phyloP scores from a whole-genome alignment of 768 basidiomycete genomes.

The Porpolomopsis calyptriformis region DNA sequence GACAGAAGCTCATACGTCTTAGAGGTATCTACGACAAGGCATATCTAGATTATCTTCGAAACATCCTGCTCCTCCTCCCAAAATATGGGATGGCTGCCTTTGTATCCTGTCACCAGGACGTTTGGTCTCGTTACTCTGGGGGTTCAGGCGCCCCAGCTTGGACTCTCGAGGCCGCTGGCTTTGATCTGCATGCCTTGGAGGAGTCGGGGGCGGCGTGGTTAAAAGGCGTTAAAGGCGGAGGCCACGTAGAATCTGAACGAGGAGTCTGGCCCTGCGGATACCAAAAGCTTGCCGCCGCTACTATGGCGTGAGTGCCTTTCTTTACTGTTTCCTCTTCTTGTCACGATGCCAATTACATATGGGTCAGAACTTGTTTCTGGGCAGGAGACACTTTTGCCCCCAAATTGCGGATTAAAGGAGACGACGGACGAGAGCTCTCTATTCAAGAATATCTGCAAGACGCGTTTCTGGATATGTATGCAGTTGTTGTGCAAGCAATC shows the following conservation, averaged over 20 bases:
- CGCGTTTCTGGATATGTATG: constrained; percentile 71
- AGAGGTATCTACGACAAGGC: constrained; percentile 79
- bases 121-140: constrained; percentile 91
- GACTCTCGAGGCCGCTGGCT: constrained; percentile 81
- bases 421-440: constrained; percentile 40
- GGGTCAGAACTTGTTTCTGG: constrained; percentile 82
- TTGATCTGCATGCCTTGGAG: constrained; percentile 72
- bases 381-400: constrained; percentile 82
- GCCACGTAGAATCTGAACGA: constrained; percentile 64
- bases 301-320: constrained; percentile 65
- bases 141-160: constrained; percentile 96
- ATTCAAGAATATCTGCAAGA: constrained; percentile 79
- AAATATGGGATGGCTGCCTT: constrained; percentile 65
- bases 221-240: constrained; percentile 64
- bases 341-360: constrained; percentile 1
- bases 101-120: constrained; percentile 84
- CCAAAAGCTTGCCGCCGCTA: constrained; percentile 84
- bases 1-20: neutral
- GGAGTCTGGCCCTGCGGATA: constrained; percentile 93
- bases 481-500: constrained; percentile 52
- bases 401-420: constrained; percentile 46
- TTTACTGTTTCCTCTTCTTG: neutral
- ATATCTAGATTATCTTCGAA: constrained; percentile 71
- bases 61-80: constrained; percentile 58
- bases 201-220: constrained; percentile 84